Evolutionary conservation across 2,329 filamentous ascomycete genomes (phyloP), one percentile per base, ranked within the genome.

Genomic region (Coleophoma eucalyptorum): DNA sequence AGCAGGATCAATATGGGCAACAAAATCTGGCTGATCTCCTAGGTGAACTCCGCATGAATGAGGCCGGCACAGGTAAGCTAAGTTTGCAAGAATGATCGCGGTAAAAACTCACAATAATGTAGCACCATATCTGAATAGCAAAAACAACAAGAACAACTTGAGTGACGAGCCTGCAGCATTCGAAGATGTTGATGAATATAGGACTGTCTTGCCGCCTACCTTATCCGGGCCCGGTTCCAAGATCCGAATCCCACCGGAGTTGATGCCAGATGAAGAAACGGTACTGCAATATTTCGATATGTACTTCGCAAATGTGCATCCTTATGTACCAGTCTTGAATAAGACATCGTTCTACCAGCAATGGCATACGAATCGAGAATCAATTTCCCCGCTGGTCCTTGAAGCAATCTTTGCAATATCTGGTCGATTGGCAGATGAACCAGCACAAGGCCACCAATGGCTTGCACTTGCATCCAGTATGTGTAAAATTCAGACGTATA

Each of bases 381-480:
- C 87, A 0, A 91, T 97, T 31, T 97, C 94, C 0, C 92, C 93
- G 0, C 74, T 97, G 32, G 79, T 97, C 50, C 74, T 97, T 1
- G 93, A 97, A 68, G 90, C 90, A 6, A 84, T 97, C 16, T 96
- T 97, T 67, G 90, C 93, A 12, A 94, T 95, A 65, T 87, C 90
- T 4, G 89, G 89, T 8, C 81, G 90, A 35, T 78, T 96, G 55
- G 85, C 91, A 1, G 90, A 94, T 57, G 89, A 95, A 58, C 86
- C 89, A 4, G 80, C 87, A 0, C 85, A 94, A 68, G 91, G 90
- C 11, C 88, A 92, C 58, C 91, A 94, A 68, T 97, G 94, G 94
- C 81, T 97, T 45, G 90, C 90, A 31, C 78, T 97, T 55, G 92
- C 91, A 51, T 88, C 89, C 26, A 87, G 90, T 94, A 74, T 73